Evolutionary conservation across 306 rosid species (phyloP), one percentile per base, ranked within the genome.

Genomic region (Cucumis cinereus): DNA sequence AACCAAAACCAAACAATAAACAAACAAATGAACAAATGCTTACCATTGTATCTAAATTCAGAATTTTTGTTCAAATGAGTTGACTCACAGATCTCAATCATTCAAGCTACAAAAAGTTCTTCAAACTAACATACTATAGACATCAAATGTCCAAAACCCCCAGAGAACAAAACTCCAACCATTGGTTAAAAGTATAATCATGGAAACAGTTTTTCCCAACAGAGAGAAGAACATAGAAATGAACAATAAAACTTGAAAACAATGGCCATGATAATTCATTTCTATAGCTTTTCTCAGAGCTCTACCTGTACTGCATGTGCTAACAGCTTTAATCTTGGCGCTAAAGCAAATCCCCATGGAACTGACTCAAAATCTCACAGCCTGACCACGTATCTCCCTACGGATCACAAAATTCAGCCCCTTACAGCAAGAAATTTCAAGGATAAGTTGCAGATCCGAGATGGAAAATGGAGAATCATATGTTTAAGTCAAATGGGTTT

Each of bases 301-400:
- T 76, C 30, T 22, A 86, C 89, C 89, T 83, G 89, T 80, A 54
- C 82, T 85, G 77, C 20, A 67, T 35, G 81, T 59, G 85, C 86
- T 83, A 63, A 80, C 89, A 73, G 83, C 85, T 86, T 86, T 86
- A 70, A 86, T 83, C 78, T 76, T 78, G 78, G 89, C 77, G 79
- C 89, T 86, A 33, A 84, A 77, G 82, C 89, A 86, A 74, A 78
- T 26, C 89, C 89, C 89, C 89, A 86, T 86, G 77, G 70, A 74
- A 53, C 6, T 7, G 38, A 26, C 57, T 73, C 26, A 19, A 73
- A 81, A 86, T 67, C 41, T 61, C 35, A 77, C 64, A 73, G 41
- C 56, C 55, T 78, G 80, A 69, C 79, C 64, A 80, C 41, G 58
- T 61, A 40, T 81, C 68, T 63, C 73, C 86, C 88, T 74, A 20